Evolutionary conservation across 2,329 filamentous ascomycete genomes (phyloP), one percentile per base, ranked within the genome.

Genomic region (Botryotinia convoluta): DNA sequence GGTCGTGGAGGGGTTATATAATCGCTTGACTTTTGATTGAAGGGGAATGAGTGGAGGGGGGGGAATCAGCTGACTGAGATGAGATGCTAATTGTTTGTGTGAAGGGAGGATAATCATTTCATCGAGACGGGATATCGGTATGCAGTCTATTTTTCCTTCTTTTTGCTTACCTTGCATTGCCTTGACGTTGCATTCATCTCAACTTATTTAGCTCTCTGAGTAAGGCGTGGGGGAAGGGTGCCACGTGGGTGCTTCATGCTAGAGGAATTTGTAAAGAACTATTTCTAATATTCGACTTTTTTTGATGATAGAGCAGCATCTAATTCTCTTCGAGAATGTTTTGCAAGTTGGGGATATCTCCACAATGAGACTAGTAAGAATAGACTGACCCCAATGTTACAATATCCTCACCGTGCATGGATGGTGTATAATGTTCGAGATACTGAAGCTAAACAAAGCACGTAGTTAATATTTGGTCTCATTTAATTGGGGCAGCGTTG

Each of bases 381-480:
- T 76, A 32, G 39, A 51, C 51, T 76, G 22, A 16, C 44, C 14
- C 20, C n/a, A 51, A 44, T 57, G 68, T 60, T 22, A 37, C 67
- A 37, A 67, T 14, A 69, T 44, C 26, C 35, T 35, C 69, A 10
- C 29, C 32, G 9, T 48, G 18, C 18, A 42, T 42, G 35, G 6
- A 57, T 59, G 37, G 29, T 57, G 48, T 16, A 44, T 59, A 29
- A 44, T 42, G 18, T 67, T 48, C 29, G 39, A 70, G 44, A 45
- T 45, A 39, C 35, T 51, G 29, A 72, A 62, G 63, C 71, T 54
- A 61, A 68, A 61, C 35, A 35, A 32, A n/a, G 51, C 73, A 68
- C 22, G 39, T 59, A 84, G 84, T 86, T 26, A 86, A 86, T 75
- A 86, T 86, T 29, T 84, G 82, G 74, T 85, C 85, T 1, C 85